Percentiles rank a stretch among this genome's conserved stretches.
phyloP scores from a whole-genome alignment of 2,329 filamentous ascomycete species.

The Colletotrichum eleusines region DNA sequence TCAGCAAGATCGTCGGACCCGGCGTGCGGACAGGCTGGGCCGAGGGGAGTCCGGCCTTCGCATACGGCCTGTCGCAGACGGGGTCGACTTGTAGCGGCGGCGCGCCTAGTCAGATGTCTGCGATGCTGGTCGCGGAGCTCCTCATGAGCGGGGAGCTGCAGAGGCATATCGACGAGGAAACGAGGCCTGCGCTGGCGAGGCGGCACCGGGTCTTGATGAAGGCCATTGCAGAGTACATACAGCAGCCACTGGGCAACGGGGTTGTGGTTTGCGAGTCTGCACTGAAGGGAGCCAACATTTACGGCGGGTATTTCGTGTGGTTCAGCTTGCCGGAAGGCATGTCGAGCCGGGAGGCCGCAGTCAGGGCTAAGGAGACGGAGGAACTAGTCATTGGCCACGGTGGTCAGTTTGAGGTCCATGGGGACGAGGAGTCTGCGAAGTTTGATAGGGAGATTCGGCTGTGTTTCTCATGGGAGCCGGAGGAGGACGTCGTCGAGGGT shows the following conservation, averaged over 20 bases:
- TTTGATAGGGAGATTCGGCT: slow-evolving; percentile 74
- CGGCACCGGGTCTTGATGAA: slow-evolving; percentile 65
- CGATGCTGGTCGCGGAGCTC: slow-evolving; percentile 63
- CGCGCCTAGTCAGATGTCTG: slow-evolving; percentile 66
- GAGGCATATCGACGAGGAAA: slow-evolving; percentile 55
- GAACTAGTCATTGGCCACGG: slow-evolving; percentile 77
- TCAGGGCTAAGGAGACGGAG: slow-evolving; percentile 70
- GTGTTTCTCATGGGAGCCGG: slow-evolving; percentile 80
- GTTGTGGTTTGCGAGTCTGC: slow-evolving; percentile 57
- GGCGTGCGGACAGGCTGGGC: slow-evolving; percentile 91
- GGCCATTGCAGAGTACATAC: slow-evolving; percentile 66
- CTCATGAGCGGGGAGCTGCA: slow-evolving; percentile 59
- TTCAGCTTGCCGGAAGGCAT: slow-evolving; percentile 68
- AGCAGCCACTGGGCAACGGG: slow-evolving; percentile 69
- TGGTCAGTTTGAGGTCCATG: slow-evolving; percentile 75
- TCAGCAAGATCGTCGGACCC: slow-evolving; percentile 88
- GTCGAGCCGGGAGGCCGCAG: slow-evolving; percentile 67
- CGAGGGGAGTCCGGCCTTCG: slow-evolving; percentile 73
- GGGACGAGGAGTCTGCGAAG: slow-evolving; percentile 63
- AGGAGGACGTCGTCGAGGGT: slow-evolving; percentile 74
- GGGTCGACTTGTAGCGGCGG: slow-evolving; percentile 69
- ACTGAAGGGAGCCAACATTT: slow-evolving; percentile 58
- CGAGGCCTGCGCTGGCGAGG: slow-evolving; percentile 60
- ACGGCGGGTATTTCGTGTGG: slow-evolving; percentile 92
- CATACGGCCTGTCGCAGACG: slow-evolving; percentile 63